phyloP scores from a whole-genome alignment of 179 eudicot genomes.

The Spinacia oleracea region DNA sequence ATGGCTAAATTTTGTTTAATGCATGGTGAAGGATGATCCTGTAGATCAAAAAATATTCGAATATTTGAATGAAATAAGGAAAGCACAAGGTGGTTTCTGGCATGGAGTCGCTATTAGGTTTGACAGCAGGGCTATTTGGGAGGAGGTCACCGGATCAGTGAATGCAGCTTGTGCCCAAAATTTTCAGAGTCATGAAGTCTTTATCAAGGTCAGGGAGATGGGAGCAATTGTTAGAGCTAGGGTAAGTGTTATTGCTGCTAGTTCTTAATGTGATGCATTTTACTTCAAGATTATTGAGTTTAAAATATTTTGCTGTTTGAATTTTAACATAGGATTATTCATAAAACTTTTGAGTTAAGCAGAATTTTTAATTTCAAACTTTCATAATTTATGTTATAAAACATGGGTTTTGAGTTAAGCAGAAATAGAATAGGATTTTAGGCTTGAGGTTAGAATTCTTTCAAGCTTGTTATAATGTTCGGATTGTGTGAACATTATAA shows the following conservation, averaged over 20 bases:
- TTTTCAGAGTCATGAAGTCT: background rate
- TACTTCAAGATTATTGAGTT: no score
- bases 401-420: slow-evolving; percentile 4
- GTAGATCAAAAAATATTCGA: background rate
- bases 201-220: background rate
- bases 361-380: background rate
- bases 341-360: background rate
- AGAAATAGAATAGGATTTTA: background rate
- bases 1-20: no score
- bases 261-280: background rate
- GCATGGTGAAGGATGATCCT: background rate
- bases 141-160: background rate
- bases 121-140: background rate
- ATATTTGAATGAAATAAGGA: background rate
- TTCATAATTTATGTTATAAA: background rate
- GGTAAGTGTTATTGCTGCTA: background rate
- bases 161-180: background rate
- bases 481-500: background rate
- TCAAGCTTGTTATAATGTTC: background rate
- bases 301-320: background rate
- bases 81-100: background rate
- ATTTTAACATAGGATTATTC: background rate
- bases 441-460: slow-evolving; percentile 6
- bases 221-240: background rate
- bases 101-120: background rate